Evolutionary conservation across 441 rosid genomes (phyloP), one percentile per base, ranked within the genome.

Genomic region (Pelargonium fulgidum): DNA sequence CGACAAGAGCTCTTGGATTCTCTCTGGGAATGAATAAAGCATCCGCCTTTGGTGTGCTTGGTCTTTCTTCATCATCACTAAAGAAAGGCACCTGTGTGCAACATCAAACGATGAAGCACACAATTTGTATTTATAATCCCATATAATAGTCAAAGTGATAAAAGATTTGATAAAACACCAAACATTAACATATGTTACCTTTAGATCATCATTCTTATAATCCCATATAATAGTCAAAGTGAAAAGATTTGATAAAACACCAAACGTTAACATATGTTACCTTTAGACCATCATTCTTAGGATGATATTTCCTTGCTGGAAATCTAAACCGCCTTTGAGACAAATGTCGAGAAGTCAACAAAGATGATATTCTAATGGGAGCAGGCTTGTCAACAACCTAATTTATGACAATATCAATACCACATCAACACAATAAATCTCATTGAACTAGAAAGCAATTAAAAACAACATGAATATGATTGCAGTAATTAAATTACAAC

Each of bases 1-100:
- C 87, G 64, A 92, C 84, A 71, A 92, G 77, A 77, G 96, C 84
- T 81, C 97, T 87, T 22, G 98, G 99, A 71, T 94, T 92, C 78
- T 94, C 98, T 84, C 99, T 78, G 22, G 98, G 98, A 78, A 89
- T 75, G 76, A 90, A 87, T 68, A 87, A 81, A 12, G 97, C 96
- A 81, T 92, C 98, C 24, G 97, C 98, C 79, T 89, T 92, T 0
- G 97, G 98, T 44, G 94, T 86, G 77, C 87, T 86, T 29, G 91
- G 84, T 67, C 89, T 82, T 84, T 94, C 98, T 76, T 93, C 98
- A 70, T 92, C 95, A 61, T 84, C 86, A 69, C 82, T 78, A 73
- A 94, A 92, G 79, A 95, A 95, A 62, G 99, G 95, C 77, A 90
- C 86, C 99, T 95, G 88, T 72, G 76, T 42, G 66, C 70, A 79